phyloP scores from a whole-genome alignment of 106 monocot genomes.

The Apostasia ramifera region DNA sequence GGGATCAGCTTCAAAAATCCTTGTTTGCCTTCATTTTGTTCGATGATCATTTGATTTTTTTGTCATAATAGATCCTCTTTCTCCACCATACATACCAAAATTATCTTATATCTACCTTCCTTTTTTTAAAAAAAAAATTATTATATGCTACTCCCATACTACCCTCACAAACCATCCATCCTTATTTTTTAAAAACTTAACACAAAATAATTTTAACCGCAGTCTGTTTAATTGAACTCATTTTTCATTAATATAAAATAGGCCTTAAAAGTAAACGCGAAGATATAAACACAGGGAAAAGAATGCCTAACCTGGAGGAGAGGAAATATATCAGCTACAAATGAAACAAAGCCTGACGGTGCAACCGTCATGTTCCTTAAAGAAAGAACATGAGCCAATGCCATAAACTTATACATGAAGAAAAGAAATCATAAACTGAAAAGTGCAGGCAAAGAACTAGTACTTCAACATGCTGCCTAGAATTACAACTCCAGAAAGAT shows the following conservation, averaged over 20 bases:
- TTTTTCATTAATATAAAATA: no score
- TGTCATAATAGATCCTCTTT: no score
- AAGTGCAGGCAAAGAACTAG: neutral
- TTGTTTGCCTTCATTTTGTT: no score
- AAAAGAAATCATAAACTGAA: neutral
- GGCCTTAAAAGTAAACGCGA: no score
- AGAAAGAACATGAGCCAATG: neutral
- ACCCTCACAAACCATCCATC: no score
- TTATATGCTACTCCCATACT: neutral
- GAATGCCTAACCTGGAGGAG: slow-evolving; percentile 63
- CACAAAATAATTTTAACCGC: no score
- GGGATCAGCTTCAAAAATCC: no score
- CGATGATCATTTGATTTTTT: no score
- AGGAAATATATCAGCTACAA: slow-evolving; percentile 85
- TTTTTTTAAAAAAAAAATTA: neutral
- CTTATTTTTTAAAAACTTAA: no score
- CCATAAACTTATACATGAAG: neutral
- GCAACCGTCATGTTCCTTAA: slow-evolving; percentile 50
- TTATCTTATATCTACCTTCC: no score
- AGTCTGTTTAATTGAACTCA: no score
- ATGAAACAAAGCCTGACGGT: slow-evolving; percentile 70
- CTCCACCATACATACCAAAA: no score
- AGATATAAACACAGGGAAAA: neutral
- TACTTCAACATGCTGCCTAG: slow-evolving; percentile 85
- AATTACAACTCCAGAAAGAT: slow-evolving; percentile 87